A percentile compares a stretch with the other conserved stretches of the same genome.
phyloP scores from a whole-genome alignment of 1,284 basidiomycete species.

The Rhodotorula mucilaginosa region DNA sequence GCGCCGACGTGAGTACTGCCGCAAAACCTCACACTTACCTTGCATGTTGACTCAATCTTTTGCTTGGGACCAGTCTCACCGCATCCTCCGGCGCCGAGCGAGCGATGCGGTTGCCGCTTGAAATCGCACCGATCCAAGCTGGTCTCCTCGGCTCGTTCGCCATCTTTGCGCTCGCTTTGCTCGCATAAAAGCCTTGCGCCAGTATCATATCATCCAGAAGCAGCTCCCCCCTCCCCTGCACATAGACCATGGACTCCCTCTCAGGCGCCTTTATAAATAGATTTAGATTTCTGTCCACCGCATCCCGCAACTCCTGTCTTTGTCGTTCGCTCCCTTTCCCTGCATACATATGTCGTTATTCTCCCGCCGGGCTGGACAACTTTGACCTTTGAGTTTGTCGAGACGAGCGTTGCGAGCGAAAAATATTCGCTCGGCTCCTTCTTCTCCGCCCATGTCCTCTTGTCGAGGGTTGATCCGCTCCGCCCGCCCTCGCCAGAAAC shows the following conservation, averaged over 20 bases:
- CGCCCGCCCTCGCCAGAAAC: background rate
- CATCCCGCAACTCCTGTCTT: background rate
- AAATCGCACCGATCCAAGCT: background rate
- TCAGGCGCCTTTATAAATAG: no score
- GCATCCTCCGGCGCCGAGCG: background rate
- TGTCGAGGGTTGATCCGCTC: no score
- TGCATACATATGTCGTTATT: background rate
- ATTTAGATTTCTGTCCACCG: no score
- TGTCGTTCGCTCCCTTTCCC: background rate
- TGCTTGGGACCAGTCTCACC: background rate
- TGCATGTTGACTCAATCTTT: background rate
- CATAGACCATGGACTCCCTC: no score
- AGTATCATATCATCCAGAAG: no score
- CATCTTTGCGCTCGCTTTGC: constrained; percentile 10
- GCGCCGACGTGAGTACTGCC: constrained; percentile 12
- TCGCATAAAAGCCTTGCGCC: background rate
- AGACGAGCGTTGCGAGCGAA: no score
- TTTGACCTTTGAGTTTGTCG: no score
- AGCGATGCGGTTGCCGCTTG: background rate
- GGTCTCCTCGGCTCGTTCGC: background rate
- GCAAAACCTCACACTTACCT: no score
- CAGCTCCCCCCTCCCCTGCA: no score
- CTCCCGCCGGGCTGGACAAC: background rate
- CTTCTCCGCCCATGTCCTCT: no score
- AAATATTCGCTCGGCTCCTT: no score